Conservation (phyloP, 1,284 basidiomycete genomes). For the Fomes fomentarius region DNA sequence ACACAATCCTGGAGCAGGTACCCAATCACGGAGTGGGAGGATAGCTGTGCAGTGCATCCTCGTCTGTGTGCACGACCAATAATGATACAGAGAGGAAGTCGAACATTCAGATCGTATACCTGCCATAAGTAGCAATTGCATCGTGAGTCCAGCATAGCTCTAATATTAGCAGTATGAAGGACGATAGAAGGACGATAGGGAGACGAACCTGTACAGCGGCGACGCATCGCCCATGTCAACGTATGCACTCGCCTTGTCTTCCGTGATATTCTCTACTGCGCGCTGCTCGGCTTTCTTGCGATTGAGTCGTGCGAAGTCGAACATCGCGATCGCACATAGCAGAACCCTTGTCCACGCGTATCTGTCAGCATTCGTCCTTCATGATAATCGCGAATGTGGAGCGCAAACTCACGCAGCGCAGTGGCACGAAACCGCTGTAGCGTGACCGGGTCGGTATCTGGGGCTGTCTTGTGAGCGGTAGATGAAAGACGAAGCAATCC, state of each 20-base stretch:
- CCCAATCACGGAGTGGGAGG: too few species aligned
- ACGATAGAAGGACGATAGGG: too few species aligned
- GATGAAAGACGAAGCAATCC: slow-evolving; percentile 23
- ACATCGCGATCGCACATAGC: slow-evolving; percentile 10
- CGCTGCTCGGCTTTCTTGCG: slow-evolving; percentile 12
- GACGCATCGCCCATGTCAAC: slow-evolving; percentile 19
- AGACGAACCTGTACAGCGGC: slow-evolving; percentile 16
- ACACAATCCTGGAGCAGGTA: too few species aligned
- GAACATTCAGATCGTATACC: too few species aligned
- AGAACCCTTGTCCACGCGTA: slow-evolving; percentile 3
- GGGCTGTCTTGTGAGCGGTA: slow-evolving; percentile 20
- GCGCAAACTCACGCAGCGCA: slow-evolving; percentile 14
- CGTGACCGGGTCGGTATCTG: slow-evolving; percentile 20
- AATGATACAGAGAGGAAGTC: too few species aligned
- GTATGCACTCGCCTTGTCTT: slow-evolving; percentile 4
- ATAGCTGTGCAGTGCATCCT: too few species aligned
- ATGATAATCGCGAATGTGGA: too few species aligned
- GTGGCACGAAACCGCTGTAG: slow-evolving; percentile 13
- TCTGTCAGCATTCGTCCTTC: too few species aligned
- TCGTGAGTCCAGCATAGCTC: too few species aligned
- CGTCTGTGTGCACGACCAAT: too few species aligned
- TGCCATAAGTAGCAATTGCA: too few species aligned
- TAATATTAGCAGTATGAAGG: too few species aligned
- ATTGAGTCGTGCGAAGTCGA: slow-evolving; percentile 13
- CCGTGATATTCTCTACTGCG: slow-evolving; percentile 12